phyloP scores from a whole-genome alignment of 1,284 basidiomycete genomes.

The Ganoderma boninense region DNA sequence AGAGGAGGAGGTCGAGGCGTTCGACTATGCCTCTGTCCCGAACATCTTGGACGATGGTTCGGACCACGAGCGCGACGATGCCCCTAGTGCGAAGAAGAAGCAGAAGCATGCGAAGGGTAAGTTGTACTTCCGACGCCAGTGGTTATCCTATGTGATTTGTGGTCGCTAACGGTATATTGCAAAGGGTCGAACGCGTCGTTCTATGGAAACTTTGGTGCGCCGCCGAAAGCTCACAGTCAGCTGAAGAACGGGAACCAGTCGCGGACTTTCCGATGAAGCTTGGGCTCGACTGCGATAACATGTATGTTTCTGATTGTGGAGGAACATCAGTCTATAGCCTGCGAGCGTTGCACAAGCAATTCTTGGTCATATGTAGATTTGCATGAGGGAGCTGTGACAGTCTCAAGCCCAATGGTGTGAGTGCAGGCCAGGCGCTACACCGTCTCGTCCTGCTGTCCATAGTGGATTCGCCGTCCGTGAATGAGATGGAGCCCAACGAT shows the following conservation, averaged over 20 bases:
- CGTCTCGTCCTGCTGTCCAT: not conserved
- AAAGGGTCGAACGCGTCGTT: slow-evolving; percentile 19
- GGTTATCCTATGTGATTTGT: not conserved
- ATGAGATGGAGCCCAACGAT: not conserved
- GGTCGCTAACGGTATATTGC: slow-evolving; percentile 1
- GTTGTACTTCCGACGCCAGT: slow-evolving; percentile 22
- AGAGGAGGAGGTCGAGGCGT: slow-evolving; percentile 55
- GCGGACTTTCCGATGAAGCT: slow-evolving; percentile 64
- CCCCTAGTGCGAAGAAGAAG: slow-evolving; percentile 55
- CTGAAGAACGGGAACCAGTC: slow-evolving; percentile 76
- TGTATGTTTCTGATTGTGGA: no score
- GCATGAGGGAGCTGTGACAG: not conserved
- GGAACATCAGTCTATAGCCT: not conserved
- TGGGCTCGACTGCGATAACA: no score
- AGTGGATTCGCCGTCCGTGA: not conserved
- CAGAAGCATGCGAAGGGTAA: slow-evolving; percentile 58
- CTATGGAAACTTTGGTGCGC: slow-evolving; percentile 70
- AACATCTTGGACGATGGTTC: slow-evolving; percentile 81
- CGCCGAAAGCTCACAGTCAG: slow-evolving; percentile 74
- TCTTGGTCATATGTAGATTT: not conserved
- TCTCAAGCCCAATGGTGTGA: no score
- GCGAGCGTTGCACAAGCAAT: not conserved
- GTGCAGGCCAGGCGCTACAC: not conserved
- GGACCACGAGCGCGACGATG: slow-evolving; percentile 48
- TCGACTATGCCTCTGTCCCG: slow-evolving; percentile 79